Conservation (phyloP, 2,329 filamentous ascomycete species). For the Neobulgaria alba region DNA sequence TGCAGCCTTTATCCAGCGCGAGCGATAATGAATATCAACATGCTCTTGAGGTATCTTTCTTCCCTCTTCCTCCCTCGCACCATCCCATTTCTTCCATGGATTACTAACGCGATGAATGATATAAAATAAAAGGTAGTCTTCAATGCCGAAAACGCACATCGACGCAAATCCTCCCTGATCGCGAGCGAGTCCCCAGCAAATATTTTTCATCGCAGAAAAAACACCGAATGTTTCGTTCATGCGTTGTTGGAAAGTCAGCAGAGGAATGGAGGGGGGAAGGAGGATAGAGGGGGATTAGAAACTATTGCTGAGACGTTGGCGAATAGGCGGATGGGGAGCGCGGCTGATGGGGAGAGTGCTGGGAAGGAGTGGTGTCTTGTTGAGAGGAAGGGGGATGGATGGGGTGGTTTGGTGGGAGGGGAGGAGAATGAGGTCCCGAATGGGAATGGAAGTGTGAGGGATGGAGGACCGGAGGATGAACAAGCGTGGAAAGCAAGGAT, state of each 20-base stretch:
- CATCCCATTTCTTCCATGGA: neutral
- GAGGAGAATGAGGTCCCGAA: conserved; percentile 6
- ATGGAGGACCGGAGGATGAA: conserved; percentile 46
- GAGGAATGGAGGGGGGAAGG: conserved; percentile 21
- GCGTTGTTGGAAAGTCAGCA: conserved; percentile 53
- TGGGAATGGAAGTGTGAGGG: neutral
- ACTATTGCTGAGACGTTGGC: conserved; percentile 23
- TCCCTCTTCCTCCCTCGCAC: neutral
- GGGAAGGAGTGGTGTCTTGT: too few species aligned
- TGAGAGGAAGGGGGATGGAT: too few species aligned
- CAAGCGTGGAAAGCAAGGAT: conserved; percentile 40
- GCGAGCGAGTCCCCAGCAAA: conserved; percentile 37
- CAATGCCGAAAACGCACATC: conserved; percentile 50
- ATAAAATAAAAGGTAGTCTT: conserved; percentile 44
- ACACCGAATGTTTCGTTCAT: conserved; percentile 56
- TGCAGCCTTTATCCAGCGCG: conserved; percentile 21
- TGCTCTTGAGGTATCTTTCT: conserved; percentile 35
- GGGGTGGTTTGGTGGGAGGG: too few species aligned
- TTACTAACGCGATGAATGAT: conserved; percentile 3
- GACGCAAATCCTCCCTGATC: conserved; percentile 59
- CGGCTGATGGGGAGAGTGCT: too few species aligned
- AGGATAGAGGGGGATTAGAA: conserved; percentile 24
- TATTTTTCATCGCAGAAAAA: conserved; percentile 31
- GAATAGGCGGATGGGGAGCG: conserved; percentile 9
- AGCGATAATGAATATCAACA: conserved; percentile 30